phyloP scores from a whole-genome alignment of 2,329 filamentous ascomycete genomes.

The Aspergillus pseudoglaucus region DNA sequence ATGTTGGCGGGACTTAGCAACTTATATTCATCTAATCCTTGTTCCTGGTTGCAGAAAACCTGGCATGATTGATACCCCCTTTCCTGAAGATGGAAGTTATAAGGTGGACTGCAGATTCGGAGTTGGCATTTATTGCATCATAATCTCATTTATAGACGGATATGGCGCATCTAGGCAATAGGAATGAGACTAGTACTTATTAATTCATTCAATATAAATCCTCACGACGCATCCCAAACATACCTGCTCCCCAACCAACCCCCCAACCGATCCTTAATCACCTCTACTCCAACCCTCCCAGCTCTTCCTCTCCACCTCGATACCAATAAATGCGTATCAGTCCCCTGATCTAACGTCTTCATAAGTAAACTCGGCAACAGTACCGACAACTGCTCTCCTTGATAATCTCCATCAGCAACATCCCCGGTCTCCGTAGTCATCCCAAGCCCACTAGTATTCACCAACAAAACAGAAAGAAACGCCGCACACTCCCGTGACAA shows the following conservation, averaged over 20 bases:
- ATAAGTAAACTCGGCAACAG: conserved; percentile 27
- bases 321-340: conserved; percentile 34
- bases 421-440: conserved; percentile 1
- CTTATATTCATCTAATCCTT: not conserved
- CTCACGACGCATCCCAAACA: conserved; percentile 16
- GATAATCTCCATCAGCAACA: not conserved
- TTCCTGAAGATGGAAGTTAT: conserved; percentile 3
- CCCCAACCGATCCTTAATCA: conserved; percentile 35
- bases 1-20: conserved; percentile 8
- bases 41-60: not conserved
- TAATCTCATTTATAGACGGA: conserved; percentile 5
- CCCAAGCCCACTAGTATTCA: conserved; percentile 31
- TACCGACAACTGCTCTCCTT: not conserved
- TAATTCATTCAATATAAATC: not conserved
- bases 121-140: not conserved
- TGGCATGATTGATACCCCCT: conserved; percentile 22
- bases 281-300: conserved; percentile 24
- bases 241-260: conserved; percentile 32
- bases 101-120: not conserved
- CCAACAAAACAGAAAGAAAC: conserved; percentile 28
- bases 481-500: conserved; percentile 24
- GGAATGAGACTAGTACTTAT: not conserved
- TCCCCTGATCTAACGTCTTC: conserved; percentile 32
- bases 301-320: conserved; percentile 20
- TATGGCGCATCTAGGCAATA: not conserved